These are phyloP conservation scores for Ogataea pini DNA, from an alignment of 805 yeast genomes.

Conservation along the genomic window DNA sequence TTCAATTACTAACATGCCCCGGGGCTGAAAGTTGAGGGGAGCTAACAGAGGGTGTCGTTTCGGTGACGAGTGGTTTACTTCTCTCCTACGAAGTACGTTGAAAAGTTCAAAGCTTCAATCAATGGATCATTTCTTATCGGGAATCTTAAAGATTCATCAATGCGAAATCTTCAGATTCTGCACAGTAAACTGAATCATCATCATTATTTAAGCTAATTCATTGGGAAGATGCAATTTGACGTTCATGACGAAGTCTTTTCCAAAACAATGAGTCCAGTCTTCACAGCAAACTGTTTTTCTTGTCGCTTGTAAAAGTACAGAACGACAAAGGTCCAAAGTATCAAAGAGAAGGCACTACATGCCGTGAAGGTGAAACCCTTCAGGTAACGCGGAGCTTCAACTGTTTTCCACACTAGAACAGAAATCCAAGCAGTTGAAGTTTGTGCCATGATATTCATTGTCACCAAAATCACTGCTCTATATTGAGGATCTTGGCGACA, in stretches of 20 bases:
- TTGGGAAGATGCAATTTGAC: too few species aligned
- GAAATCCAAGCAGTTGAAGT: slow-evolving; percentile 45
- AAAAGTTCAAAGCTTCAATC: too few species aligned
- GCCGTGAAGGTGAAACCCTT: slow-evolving; percentile 33
- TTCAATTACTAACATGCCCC: too few species aligned
- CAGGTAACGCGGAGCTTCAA: slow-evolving; percentile 40
- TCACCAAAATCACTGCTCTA: slow-evolving; percentile 39
- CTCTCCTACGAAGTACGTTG: too few species aligned
- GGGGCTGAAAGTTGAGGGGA: too few species aligned
- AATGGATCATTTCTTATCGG: too few species aligned
- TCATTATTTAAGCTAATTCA: too few species aligned
- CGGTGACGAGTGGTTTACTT: too few species aligned
- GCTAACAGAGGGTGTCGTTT: too few species aligned
- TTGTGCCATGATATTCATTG: slow-evolving; percentile 44
- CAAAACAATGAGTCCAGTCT: slow-evolving; percentile 11
- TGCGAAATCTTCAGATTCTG: too few species aligned
- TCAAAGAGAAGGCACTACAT: slow-evolving; percentile 15
- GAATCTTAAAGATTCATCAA: too few species aligned
- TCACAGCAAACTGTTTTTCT: slow-evolving; percentile 7
- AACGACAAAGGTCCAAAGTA: slow-evolving; percentile 18
- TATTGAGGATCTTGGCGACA: slow-evolving; percentile 43
- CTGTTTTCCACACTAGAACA: slow-evolving; percentile 43
- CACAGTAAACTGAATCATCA: too few species aligned
- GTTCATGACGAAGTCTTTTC: background rate
- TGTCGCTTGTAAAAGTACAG: slow-evolving; percentile 17